These are phyloP conservation scores for Penicillium simplicissimum DNA, from an alignment of 495 filamentous ascomycete genomes.

Conservation along the genomic window DNA sequence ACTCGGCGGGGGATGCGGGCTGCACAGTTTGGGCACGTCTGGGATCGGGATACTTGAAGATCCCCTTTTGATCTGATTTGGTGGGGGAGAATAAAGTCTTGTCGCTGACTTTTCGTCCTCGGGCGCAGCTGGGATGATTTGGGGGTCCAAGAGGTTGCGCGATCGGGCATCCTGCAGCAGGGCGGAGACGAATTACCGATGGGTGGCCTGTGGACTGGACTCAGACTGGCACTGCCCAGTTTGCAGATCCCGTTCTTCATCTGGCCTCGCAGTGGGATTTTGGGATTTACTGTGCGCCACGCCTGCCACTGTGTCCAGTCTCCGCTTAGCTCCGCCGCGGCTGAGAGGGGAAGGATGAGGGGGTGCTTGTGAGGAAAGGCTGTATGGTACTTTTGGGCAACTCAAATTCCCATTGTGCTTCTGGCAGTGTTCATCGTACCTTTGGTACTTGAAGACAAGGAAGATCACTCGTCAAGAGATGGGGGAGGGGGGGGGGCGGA, in stretches of 20 bases:
- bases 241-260: slow-evolving; percentile 19
- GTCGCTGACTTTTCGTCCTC: background rate
- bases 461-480: no score
- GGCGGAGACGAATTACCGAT: slow-evolving; percentile 7
- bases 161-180: slow-evolving; percentile 22
- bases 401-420: background rate
- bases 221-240: background rate
- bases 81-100: background rate
- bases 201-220: background rate
- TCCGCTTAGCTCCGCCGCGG: slow-evolving; percentile 6
- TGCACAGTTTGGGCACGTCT: slow-evolving; percentile 5
- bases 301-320: slow-evolving; percentile 4
- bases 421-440: slow-evolving; percentile 8
- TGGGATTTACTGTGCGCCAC: slow-evolving; percentile 18
- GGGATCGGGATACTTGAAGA: background rate
- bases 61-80: background rate
- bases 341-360: slow-evolving; percentile 3
- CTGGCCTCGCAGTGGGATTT: background rate
- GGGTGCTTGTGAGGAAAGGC: slow-evolving; percentile 3
- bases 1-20: slow-evolving; percentile 1
- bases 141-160: slow-evolving; percentile 11
- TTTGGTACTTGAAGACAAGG: background rate
- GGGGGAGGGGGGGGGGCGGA: background rate
- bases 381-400: slow-evolving; percentile 16
- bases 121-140: background rate